Evolutionary conservation across 495 filamentous ascomycete genomes (phyloP), one percentile per base, ranked within the genome.

Genomic region (Geopyxis carbonaria): DNA sequence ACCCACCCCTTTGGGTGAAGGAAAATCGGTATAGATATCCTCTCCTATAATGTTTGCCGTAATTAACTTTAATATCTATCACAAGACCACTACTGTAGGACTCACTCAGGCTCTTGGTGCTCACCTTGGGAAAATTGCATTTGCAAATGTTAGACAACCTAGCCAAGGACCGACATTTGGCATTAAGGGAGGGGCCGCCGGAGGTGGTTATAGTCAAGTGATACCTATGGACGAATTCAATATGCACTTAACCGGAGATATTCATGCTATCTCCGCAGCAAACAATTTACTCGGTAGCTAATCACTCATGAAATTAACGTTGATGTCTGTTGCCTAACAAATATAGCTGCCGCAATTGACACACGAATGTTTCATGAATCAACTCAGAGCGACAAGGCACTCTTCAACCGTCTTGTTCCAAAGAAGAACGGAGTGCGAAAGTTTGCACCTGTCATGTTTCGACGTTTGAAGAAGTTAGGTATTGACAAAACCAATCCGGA

Each of bases 181-280:
- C 52, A 94, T 97, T 67, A 97, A 97, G 64, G 89, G 89, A 31
- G 89, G 89, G 45, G 89, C 89, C 37, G 89, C 89, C 41, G 89
- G 89, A 52, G 89, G 89, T 47, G 89, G 89, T 11, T 97, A 93
- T 66, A 91, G 82, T 58, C 89, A 97, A 60, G 89, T 95, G 52
- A 95, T 97, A 48, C 89, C 89, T 37, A 97, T 97, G 89, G 89
- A 97, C 47, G 89, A 97, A 58, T 97, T 97, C 67, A 97, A 97
- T 57, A 66, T 97, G 45, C 89, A 97, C 57, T 62, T 97, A 57
- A 97, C 89, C 29, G 89, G 89, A 48, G 89, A 97, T 57, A 95
- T 97, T 45, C 89, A 97, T 57, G 89, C 89, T 28, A 87, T 97
- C 53, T 82, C 85, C 24, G 89, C 89, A 7, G 89, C 89, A 4